phyloP scores from a whole-genome alignment of 768 basidiomycete species.

The Termitomyces sp. region DNA sequence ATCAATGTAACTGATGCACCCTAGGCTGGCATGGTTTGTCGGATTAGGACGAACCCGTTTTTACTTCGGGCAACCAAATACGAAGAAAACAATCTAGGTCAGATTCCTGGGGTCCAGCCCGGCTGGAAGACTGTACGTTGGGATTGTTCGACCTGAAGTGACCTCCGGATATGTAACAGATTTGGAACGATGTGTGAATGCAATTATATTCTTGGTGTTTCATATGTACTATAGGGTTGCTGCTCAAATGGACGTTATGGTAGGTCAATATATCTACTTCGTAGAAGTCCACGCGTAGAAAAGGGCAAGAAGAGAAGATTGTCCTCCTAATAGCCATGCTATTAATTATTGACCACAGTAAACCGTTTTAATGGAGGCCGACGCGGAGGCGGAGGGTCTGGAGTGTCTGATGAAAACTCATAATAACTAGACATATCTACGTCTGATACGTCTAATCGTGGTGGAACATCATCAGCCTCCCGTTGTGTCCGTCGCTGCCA shows the following conservation, averaged over 20 bases:
- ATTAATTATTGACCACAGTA: slow-evolving; percentile 26
- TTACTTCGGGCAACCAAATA: slow-evolving; percentile 9
- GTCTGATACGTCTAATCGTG: slow-evolving; percentile 22
- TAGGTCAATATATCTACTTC: neutral
- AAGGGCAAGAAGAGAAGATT: neutral
- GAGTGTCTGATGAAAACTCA: slow-evolving; percentile 19
- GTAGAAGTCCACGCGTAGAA: neutral
- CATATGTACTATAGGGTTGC: neutral
- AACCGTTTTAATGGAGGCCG: slow-evolving; percentile 21
- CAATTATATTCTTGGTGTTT: neutral
- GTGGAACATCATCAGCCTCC: slow-evolving; percentile 18
- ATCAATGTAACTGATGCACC: neutral
- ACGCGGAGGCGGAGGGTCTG: slow-evolving; percentile 14
- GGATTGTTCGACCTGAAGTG: neutral
- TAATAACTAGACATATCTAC: slow-evolving; percentile 27
- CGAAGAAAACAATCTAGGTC: neutral
- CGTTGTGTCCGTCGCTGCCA: slow-evolving; percentile 25
- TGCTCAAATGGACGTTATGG: neutral
- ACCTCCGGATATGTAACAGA: neutral
- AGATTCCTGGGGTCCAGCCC: neutral
- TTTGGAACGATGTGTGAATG: neutral
- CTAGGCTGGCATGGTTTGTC: slow-evolving; percentile 16
- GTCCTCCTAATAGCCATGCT: neutral
- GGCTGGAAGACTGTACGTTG: neutral
- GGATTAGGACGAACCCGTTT: slow-evolving; percentile 17